Conservation (phyloP, 345 rosid species). For the Cardamine chenopodiifolia region DNA sequence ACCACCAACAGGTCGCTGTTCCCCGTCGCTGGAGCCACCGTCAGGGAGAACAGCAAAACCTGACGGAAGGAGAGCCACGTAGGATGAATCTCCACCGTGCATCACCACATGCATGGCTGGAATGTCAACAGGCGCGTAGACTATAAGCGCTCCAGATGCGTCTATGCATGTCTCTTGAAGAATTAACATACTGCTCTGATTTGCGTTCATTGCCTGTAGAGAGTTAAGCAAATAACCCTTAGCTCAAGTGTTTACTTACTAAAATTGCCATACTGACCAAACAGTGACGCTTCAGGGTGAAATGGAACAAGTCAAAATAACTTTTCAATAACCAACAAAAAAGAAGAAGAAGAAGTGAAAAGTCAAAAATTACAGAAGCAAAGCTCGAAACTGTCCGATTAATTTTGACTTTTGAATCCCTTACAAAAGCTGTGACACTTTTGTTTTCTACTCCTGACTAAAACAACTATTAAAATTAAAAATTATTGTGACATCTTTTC, state of each 20-base stretch:
- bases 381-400: constrained; percentile 54
- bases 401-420: constrained; percentile 58
- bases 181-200: constrained; percentile 66
- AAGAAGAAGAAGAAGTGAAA: constrained; percentile 13
- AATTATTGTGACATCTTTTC: constrained; percentile 24
- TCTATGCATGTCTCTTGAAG: constrained; percentile 70
- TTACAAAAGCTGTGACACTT: constrained; percentile 38
- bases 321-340: constrained; percentile 2
- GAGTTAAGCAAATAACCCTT: background rate
- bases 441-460: constrained; percentile 29
- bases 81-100: constrained; percentile 77
- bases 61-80: constrained; percentile 80
- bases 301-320: constrained; percentile 27
- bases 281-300: constrained; percentile 30
- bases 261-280: constrained; percentile 28
- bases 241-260: background rate
- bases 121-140: constrained; percentile 72
- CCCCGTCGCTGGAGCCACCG: constrained; percentile 29
- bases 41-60: constrained; percentile 80
- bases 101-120: constrained; percentile 62
- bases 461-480: background rate
- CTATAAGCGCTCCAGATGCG: constrained; percentile 60
- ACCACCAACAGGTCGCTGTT: constrained; percentile 39
- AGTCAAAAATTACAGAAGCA: constrained; percentile 43
- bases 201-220: constrained; percentile 57